Percentiles rank a stretch among this genome's conserved stretches.
Evolutionary conservation across 208 protist species (phyloP).

Genomic region (Wallacemonas collosoma): DNA sequence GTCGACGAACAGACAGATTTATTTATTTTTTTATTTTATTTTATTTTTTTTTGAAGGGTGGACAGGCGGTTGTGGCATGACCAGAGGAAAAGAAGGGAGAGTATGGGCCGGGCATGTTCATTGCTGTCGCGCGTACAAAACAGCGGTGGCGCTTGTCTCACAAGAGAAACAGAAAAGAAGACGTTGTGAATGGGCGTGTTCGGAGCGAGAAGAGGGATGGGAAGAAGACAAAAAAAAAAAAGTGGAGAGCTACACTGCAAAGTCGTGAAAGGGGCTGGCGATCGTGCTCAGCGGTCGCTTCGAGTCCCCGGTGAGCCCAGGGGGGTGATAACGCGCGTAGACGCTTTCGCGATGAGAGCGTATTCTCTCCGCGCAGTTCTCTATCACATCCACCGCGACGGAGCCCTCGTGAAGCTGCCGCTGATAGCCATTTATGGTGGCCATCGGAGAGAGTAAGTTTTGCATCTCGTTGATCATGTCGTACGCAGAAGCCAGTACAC

Average conservation of each 20-base stretch:
- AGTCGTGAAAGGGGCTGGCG: constrained; percentile 17
- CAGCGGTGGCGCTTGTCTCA: no score
- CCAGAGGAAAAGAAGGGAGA: no score
- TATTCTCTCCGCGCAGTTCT: neutral
- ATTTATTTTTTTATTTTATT: no score
- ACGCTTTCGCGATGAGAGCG: neutral
- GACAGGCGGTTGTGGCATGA: no score
- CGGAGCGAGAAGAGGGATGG: neutral
- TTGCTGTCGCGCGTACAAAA: no score
- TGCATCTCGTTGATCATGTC: constrained; percentile 19
- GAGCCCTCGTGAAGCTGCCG: constrained; percentile 15
- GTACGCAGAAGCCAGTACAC: constrained; percentile 7
- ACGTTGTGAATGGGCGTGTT: no score
- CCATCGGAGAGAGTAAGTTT: constrained; percentile 2
- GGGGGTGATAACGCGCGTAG: neutral
- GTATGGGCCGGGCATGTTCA: no score
- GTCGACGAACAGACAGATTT: no score
- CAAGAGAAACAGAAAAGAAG: constrained; percentile 8
- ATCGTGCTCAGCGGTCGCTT: constrained; percentile 4
- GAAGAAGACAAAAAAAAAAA: constrained; percentile 23
- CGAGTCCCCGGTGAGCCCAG: neutral
- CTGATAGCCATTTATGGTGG: constrained; percentile 11
- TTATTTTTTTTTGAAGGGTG: no score
- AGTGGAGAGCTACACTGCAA: constrained; percentile 6
- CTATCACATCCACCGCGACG: constrained; percentile 7